These are phyloP conservation scores for Ilex paraguariensis DNA, from an alignment of 305 asterid species.

Conservation along the genomic window DNA sequence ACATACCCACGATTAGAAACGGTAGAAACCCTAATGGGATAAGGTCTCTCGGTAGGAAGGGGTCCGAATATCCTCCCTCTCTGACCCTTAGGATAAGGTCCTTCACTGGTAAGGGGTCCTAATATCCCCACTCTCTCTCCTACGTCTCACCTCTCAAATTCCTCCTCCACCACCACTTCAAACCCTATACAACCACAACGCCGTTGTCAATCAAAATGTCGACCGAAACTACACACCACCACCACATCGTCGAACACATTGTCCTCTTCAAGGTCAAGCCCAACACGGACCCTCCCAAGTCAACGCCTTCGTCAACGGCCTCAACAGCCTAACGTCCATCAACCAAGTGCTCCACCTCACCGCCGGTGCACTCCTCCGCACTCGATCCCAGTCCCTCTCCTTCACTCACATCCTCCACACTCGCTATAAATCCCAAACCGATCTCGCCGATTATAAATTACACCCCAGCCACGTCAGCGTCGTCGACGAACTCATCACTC, in stretches of 20 bases:
- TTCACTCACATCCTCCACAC: conserved; percentile 93
- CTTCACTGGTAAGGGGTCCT: no score
- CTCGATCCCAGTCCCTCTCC: conserved; percentile 50
- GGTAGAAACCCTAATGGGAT: no score
- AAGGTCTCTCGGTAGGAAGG: no score
- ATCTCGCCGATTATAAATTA: conserved; percentile 48
- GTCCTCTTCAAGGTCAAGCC: conserved; percentile 80
- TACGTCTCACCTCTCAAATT: neutral
- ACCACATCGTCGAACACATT: conserved; percentile 64
- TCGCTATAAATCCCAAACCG: conserved; percentile 63
- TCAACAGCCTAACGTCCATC: conserved; percentile 60
- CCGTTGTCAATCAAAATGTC: neutral
- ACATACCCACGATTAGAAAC: no score
- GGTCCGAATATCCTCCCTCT: no score
- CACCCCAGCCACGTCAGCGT: conserved; percentile 73
- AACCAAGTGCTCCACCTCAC: conserved; percentile 59
- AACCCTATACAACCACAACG: neutral
- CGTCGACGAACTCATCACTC: conserved; percentile 46
- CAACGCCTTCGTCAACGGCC: conserved; percentile 62
- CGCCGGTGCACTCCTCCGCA: conserved; percentile 60
- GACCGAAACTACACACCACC: conserved; percentile 7
- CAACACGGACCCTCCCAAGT: conserved; percentile 48
- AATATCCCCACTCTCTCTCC: conserved; percentile 6
- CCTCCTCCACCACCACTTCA: conserved; percentile 14
- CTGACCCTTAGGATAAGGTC: no score